phyloP scores from a whole-genome alignment of 805 yeast genomes.

The Yamadazyma ubonensis region DNA sequence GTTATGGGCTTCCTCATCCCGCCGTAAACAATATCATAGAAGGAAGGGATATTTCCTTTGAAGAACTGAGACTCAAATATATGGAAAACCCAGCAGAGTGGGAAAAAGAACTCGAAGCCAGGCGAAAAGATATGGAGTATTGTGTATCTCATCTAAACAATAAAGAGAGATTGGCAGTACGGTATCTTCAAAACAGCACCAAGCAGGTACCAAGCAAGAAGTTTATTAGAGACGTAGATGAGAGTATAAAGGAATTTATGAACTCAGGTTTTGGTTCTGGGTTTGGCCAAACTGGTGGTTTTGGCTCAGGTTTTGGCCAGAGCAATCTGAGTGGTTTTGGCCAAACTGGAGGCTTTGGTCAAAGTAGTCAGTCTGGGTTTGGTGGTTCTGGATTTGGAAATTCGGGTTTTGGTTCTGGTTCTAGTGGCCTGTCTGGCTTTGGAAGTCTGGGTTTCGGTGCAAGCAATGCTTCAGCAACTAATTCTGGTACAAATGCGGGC shows the following conservation, averaged over 20 bases:
- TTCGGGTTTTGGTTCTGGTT: conserved; percentile 5
- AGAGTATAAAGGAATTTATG: conserved; percentile 25
- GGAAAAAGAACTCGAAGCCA: conserved; percentile 38
- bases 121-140: conserved; percentile 48
- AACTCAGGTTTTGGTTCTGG: conserved; percentile 11
- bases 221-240: conserved; percentile 28
- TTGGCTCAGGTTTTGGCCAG: not conserved
- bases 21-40: conserved; percentile 48
- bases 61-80: conserved; percentile 50
- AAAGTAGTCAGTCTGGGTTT: conserved; percentile 13
- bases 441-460: conserved; percentile 7
- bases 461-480: no score
- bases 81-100: conserved; percentile 43
- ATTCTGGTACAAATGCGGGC: no score
- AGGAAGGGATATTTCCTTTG: conserved; percentile 54
- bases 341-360: no score
- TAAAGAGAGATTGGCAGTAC: conserved; percentile 51
- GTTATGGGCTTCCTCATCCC: conserved; percentile 50
- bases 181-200: conserved; percentile 52
- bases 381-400: conserved; percentile 15
- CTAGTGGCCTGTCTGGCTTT: conserved; percentile 6
- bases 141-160: conserved; percentile 37
- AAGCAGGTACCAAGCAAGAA: conserved; percentile 24
- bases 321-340: conserved; percentile 1
- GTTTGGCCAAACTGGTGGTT: not conserved